Base-by-base conservation (phyloP, 352 stramenopile genomes). In the Phytophthora fragariae region DNA sequence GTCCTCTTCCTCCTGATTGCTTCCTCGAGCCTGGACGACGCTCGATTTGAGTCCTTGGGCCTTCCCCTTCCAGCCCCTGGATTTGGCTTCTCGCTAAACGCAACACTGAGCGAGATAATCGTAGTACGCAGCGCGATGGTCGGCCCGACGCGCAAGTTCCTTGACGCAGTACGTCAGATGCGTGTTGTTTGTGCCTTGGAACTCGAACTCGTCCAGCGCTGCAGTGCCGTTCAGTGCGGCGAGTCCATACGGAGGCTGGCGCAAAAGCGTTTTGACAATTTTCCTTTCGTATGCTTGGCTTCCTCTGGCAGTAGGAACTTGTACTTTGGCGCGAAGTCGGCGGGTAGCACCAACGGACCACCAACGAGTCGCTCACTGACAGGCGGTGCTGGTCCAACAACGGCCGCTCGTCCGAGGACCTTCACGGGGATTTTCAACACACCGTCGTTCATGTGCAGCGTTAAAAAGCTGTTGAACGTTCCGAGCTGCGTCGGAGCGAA, bases 401-500 rank as follows among this genome's bases (percentile, higher is more conserved):
- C 72, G n/a, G 79, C 80, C 12, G 92, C 91, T 10, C 82, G 75
- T 5, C 92, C 94, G 21, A 85, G 57, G 0, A 98, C 80, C 5
- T 80, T 72, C 0, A 98, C 77, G 0, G 81, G 79, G 4, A 97
- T 72, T 12, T 64, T 19, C 0, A 93, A 57, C 0, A 93, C 77
- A 0, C 78, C 65, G 15, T 71, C 67, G 54, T 94, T 91, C 21
- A 95, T 71, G 0, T 68, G 31, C 11, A 95, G 61, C 7, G 79
- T 29, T 21, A 95, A 64, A 19, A 62, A 59, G 12, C 33, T 84
- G 57, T 77, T 66, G 49, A 97, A 97, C 5, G 77, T 75, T 8
- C 95, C 95, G 0, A 98, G 76, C 35, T 98, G 93, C 2, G 80
- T 86, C 5, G 95, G 95, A 0, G 86, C 74, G 57, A 98, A 98